Conservation (phyloP, 1,139 yeast species). For the Yamadazyma trypodendri region DNA sequence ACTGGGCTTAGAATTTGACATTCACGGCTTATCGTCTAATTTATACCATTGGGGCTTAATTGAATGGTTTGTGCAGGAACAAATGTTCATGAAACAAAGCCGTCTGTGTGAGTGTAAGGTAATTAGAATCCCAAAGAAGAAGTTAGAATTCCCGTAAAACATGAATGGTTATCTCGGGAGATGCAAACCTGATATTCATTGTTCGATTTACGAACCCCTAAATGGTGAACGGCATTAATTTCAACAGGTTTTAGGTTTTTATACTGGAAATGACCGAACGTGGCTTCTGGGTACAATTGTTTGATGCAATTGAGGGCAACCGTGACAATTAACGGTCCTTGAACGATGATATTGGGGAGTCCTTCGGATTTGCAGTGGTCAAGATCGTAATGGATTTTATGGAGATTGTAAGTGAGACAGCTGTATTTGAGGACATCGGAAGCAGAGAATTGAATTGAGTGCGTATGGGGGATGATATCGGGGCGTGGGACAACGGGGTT, state of each 20-base stretch:
- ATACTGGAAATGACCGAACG: constrained; percentile 38
- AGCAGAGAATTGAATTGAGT: constrained; percentile 1
- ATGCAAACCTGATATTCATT: not conserved
- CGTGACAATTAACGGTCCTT: constrained; percentile 78
- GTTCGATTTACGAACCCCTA: not conserved
- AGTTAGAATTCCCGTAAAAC: not conserved
- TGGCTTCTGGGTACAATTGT: not conserved
- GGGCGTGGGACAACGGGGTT: too few species aligned
- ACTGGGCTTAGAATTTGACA: not conserved
- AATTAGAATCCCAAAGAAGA: too few species aligned
- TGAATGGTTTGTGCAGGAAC: too few species aligned
- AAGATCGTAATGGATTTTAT: constrained; percentile 72
- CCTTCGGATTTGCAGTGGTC: constrained; percentile 58
- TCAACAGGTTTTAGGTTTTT: constrained; percentile 46
- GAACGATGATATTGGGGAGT: constrained; percentile 63
- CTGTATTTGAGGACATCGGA: constrained; percentile 48
- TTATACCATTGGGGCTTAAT: too few species aligned
- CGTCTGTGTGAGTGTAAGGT: too few species aligned
- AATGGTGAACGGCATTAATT: constrained; percentile 1
- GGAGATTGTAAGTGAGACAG: constrained; percentile 76
- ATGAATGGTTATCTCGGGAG: not conserved
- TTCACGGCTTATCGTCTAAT: too few species aligned
- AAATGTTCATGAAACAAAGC: too few species aligned
- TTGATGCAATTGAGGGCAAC: constrained; percentile 53
- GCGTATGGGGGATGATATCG: too few species aligned